These are phyloP conservation scores for Nakataea oryzae DNA, from an alignment of 2,329 filamentous ascomycete genomes.

Conservation along the genomic window DNA sequence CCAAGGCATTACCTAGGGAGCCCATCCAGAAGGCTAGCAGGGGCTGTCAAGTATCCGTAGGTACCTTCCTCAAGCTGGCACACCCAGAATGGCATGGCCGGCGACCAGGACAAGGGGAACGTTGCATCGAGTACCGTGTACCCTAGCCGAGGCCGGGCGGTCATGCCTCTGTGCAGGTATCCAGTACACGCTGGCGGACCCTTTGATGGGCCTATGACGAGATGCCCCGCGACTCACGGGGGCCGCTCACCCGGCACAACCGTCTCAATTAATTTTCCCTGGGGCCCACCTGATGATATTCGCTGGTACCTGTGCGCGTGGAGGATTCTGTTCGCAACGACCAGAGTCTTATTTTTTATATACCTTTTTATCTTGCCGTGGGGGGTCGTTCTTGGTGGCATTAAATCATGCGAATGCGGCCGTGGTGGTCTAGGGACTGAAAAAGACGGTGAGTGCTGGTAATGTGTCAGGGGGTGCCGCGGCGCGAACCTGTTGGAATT, in stretches of 20 bases:
- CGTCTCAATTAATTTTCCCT: not conserved
- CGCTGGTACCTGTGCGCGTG: not conserved
- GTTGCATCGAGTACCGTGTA: not conserved
- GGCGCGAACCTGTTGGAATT: not conserved
- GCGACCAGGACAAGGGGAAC: not conserved
- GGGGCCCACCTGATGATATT: not conserved
- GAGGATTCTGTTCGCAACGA: not conserved
- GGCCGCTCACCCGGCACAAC: not conserved
- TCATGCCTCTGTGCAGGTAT: not conserved
- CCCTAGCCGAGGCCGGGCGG: not conserved
- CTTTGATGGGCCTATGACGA: not conserved
- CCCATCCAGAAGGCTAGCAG: not conserved
- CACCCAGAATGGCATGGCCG: not conserved
- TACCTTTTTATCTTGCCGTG: not conserved
- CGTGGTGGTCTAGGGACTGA: not conserved
- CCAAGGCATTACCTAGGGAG: not conserved
- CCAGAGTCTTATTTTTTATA: not conserved
- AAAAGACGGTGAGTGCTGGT: not conserved
- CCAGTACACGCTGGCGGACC: not conserved
- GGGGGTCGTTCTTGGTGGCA: not conserved
- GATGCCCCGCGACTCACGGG: not conserved
- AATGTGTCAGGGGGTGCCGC: not conserved
- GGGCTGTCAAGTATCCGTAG: not conserved
- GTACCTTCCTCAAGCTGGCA: not conserved
- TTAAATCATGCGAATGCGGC: not conserved